Evolutionary conservation across 2,329 filamentous ascomycete genomes (phyloP).

Genomic region (Elsinoe necatrix): DNA sequence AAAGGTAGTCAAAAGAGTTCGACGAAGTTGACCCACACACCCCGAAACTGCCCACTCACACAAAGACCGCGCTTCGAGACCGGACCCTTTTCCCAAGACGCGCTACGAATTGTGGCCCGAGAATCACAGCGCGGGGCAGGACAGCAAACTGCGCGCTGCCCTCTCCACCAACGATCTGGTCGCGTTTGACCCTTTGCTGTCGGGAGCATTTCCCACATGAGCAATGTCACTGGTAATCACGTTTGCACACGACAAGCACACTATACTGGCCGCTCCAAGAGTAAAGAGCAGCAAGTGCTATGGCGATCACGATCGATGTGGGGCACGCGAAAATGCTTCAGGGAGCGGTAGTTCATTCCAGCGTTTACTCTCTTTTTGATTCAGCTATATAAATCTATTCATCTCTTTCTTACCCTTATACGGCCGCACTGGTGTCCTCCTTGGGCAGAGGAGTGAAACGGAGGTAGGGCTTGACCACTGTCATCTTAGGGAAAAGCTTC

Average conservation of each 20-base stretch:
- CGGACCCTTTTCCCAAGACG: constrained; percentile 1
- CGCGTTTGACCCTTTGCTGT: neutral
- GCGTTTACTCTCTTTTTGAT: neutral
- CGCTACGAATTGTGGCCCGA: neutral
- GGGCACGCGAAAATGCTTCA: neutral
- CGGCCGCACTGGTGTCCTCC: constrained; percentile 46
- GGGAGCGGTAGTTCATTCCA: neutral
- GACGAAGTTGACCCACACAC: constrained; percentile 10
- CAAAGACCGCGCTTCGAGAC: neutral
- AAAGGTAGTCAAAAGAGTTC: constrained; percentile 8
- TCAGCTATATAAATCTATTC: neutral
- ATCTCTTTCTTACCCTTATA: constrained; percentile 21
- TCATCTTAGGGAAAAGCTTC: constrained; percentile 51
- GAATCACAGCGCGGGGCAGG: neutral
- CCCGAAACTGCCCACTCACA: neutral
- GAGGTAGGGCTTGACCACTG: constrained; percentile 55
- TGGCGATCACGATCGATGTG: neutral
- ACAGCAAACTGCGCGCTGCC: neutral
- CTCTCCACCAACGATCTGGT: neutral
- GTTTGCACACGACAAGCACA: no score
- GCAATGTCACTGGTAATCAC: neutral
- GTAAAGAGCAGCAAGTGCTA: neutral
- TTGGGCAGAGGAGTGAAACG: constrained; percentile 51
- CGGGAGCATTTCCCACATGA: neutral
- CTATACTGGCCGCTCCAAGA: no score